Evolutionary conservation across 225 moss, liverwort and hornwort species (phyloP).

Genomic region (Marchantia paleacea): DNA sequence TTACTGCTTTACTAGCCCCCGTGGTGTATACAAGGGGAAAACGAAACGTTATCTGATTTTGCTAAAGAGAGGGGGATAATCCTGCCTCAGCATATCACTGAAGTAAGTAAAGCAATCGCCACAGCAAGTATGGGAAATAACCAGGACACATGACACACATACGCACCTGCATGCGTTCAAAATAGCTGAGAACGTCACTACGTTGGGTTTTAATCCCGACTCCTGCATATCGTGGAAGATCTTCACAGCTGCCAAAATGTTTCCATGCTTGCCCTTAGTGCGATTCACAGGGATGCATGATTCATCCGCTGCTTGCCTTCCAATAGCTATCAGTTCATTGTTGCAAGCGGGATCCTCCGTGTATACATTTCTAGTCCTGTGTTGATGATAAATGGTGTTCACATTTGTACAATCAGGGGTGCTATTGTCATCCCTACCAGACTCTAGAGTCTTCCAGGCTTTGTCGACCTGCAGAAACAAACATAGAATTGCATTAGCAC

Average conservation of each 20-base stretch:
- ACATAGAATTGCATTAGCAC: no score
- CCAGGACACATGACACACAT: background rate
- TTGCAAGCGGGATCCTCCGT: background rate
- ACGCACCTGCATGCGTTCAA: slow-evolving; percentile 89
- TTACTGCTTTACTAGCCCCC: no score
- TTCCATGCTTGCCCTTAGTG: slow-evolving; percentile 52
- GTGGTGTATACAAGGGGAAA: no score
- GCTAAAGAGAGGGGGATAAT: no score
- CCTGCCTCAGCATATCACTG: no score
- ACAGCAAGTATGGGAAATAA: background rate
- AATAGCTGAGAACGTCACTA: slow-evolving; percentile 93
- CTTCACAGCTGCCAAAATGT: slow-evolving; percentile 82
- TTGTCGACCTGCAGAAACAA: slow-evolving; percentile 24
- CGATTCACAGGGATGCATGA: background rate
- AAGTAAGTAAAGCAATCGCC: no score
- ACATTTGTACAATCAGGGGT: slow-evolving; percentile 3
- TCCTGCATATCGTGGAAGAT: slow-evolving; percentile 99
- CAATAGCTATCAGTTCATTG: slow-evolving; percentile 4
- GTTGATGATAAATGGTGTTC: slow-evolving; percentile 8
- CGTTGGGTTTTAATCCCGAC: slow-evolving; percentile 89
- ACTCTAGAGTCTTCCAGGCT: slow-evolving; percentile 21
- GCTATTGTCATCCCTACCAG: slow-evolving; percentile 10
- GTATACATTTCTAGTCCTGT: slow-evolving; percentile 3
- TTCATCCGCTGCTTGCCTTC: slow-evolving; percentile 1
- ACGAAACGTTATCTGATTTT: no score